Percentiles rank a stretch among this genome's conserved stretches.
phyloP scores from a whole-genome alignment of 108 stramenopile genomes.

The Mediolabrus comicus region DNA sequence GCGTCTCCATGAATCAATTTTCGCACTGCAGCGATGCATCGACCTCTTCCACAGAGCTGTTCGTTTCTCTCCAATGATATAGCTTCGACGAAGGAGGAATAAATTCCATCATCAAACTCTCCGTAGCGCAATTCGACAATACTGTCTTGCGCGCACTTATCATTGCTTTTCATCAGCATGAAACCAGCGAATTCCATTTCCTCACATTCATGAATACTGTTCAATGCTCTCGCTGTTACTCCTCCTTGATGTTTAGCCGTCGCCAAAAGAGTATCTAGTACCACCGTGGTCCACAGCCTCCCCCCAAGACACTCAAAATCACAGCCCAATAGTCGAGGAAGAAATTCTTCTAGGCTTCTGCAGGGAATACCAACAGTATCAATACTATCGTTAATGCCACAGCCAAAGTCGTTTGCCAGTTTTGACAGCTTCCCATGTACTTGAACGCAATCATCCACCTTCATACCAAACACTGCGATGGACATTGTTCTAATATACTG shows the following conservation, averaged over 20 bases:
- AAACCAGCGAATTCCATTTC: neutral
- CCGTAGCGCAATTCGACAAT: neutral
- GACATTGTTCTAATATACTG: conserved; percentile 19
- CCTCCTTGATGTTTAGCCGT: conserved; percentile 9
- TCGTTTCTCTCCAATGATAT: conserved; percentile 27
- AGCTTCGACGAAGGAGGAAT: conserved; percentile 19
- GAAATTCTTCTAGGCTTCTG: conserved; percentile 26
- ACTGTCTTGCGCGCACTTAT: neutral
- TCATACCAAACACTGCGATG: conserved; percentile 22
- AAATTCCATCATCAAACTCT: conserved; percentile 8
- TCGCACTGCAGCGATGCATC: conserved; percentile 51
- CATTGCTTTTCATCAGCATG: neutral
- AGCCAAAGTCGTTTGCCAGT: neutral
- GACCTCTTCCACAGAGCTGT: conserved; percentile 26
- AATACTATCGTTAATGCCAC: conserved; percentile 5
- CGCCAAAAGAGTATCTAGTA: conserved; percentile 66
- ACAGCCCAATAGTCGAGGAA: conserved; percentile 59
- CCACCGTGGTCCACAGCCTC: conserved; percentile 63
- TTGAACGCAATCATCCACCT: conserved; percentile 8
- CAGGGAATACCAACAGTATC: conserved; percentile 17
- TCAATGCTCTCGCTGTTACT: neutral
- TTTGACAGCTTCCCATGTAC: neutral
- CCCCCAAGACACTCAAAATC: conserved; percentile 73
- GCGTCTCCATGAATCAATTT: conserved; percentile 56
- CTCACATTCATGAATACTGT: neutral